These are phyloP conservation scores for Sporisorium iseilematis-ciliati DNA, from an alignment of 1,284 basidiomycete species.

Conservation along the genomic window DNA sequence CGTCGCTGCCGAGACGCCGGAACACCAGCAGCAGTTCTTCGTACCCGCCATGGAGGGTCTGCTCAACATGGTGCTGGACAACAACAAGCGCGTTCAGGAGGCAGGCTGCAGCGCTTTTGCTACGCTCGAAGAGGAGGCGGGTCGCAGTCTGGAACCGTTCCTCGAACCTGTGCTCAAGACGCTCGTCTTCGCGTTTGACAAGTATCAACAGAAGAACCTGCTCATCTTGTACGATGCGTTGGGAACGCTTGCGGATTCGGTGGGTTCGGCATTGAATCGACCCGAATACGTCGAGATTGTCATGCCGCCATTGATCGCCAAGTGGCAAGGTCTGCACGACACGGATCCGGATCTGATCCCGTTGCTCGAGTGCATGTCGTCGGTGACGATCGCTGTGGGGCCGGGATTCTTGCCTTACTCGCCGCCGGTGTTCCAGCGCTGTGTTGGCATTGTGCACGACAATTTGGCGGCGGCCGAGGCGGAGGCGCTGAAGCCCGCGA, in stretches of 20 bases:
- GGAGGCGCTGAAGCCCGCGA: conserved; percentile 85
- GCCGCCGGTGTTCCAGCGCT: conserved; percentile 91
- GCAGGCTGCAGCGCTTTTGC: conserved; percentile 99
- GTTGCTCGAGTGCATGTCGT: conserved; percentile 89
- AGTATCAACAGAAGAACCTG: conserved; percentile 99
- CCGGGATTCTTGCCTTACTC: conserved; percentile 90
- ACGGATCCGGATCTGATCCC: conserved; percentile 94
- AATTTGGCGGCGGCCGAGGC: conserved; percentile 80
- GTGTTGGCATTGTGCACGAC: conserved; percentile 84
- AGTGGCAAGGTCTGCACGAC: conserved; percentile 90
- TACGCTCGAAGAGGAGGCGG: conserved; percentile 97
- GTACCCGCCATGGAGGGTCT: conserved; percentile 98
- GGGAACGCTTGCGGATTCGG: conserved; percentile 95
- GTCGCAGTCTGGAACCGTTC: conserved; percentile 87
- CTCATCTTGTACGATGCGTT: conserved; percentile 98
- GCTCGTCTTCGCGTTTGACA: conserved; percentile 93
- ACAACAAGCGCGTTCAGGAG: conserved; percentile 99
- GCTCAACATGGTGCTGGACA: conserved; percentile 96
- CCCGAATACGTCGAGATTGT: conserved; percentile 90
- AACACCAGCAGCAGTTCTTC: conserved; percentile 90
- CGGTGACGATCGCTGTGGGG: conserved; percentile 95
- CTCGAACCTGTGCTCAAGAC: conserved; percentile 94
- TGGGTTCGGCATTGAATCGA: conserved; percentile 87
- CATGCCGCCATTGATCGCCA: conserved; percentile 91
- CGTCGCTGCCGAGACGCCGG: conserved; percentile 80